These are phyloP conservation scores for Irpex sp. DNA, from an alignment of 1,284 basidiomycete genomes.

Conservation along the genomic window DNA sequence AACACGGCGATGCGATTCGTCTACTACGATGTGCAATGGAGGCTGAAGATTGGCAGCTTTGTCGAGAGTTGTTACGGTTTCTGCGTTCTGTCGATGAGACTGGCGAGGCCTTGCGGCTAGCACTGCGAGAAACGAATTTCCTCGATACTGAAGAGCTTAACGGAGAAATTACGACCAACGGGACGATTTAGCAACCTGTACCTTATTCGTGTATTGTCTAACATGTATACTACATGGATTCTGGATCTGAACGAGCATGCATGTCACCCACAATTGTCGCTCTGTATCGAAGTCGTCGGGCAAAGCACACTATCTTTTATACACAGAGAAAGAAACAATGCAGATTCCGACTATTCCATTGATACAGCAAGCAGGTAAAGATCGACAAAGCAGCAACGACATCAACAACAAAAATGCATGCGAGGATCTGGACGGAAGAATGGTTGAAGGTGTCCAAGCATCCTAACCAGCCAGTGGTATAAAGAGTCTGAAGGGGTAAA, in stretches of 20 bases:
- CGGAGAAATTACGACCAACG: not conserved
- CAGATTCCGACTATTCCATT: not conserved
- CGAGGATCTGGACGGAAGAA: not conserved
- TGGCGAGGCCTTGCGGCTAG: slow-evolving; percentile 64
- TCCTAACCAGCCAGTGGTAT: not conserved
- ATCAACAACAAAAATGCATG: not conserved
- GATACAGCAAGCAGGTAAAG: not conserved
- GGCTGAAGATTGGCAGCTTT: slow-evolving; percentile 75
- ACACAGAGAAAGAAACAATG: not conserved
- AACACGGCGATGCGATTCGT: slow-evolving; percentile 72
- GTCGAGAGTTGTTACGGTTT: slow-evolving; percentile 87
- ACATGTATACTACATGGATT: not conserved
- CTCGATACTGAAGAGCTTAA: not conserved
- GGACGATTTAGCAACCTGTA: not conserved
- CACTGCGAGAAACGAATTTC: slow-evolving; percentile 40
- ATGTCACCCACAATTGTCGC: not conserved
- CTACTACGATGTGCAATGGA: slow-evolving; percentile 71
- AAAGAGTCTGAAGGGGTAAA: not conserved
- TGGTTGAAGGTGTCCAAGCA: not conserved
- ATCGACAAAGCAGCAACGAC: not conserved
- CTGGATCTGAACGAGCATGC: not conserved
- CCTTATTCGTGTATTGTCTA: not conserved
- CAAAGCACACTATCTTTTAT: not conserved
- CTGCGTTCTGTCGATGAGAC: slow-evolving; percentile 86
- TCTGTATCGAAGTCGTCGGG: too few relatives aligned